phyloP scores from a whole-genome alignment of 768 basidiomycete species.

The Boletus subparvulus region DNA sequence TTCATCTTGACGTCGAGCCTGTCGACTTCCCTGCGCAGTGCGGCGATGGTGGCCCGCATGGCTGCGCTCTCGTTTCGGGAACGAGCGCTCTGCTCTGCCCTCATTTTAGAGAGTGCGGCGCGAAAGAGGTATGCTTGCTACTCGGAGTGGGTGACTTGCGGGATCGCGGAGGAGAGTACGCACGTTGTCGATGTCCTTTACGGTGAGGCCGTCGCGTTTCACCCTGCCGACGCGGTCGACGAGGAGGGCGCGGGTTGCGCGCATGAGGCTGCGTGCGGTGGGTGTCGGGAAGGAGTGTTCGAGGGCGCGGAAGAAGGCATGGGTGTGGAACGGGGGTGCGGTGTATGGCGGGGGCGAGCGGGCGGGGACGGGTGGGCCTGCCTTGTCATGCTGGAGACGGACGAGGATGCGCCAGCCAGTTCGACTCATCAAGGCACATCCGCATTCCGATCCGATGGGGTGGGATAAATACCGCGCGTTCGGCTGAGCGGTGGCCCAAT shows the following conservation, averaged over 20 bases:
- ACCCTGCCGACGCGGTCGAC: constrained; percentile 75
- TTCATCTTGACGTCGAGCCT: constrained; percentile 86
- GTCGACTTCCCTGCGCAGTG: constrained; percentile 85
- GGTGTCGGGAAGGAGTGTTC: constrained; percentile 73
- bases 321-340: constrained; percentile 80
- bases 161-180: constrained; percentile 17
- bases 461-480: not conserved
- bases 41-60: constrained; percentile 73
- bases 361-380: constrained; percentile 18
- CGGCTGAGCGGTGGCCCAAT: not conserved
- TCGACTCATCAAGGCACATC: not conserved
- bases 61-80: constrained; percentile 82
- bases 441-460: constrained; percentile 20
- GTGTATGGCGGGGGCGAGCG: constrained; percentile 41
- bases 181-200: constrained; percentile 83
- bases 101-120: constrained; percentile 87
- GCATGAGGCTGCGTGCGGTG: constrained; percentile 78
- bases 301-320: constrained; percentile 68
- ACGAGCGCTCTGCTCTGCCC: constrained; percentile 79
- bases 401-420: constrained; percentile 10
- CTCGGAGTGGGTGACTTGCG: not conserved
- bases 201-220: constrained; percentile 64
- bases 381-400: constrained; percentile 20
- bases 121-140: constrained; percentile 96
- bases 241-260: constrained; percentile 75